Percentiles rank a stretch among this genome's conserved stretches.
These are phyloP conservation scores for Solanum piurae DNA, from an alignment of 257 asterid genomes.

Conservation along the genomic window DNA sequence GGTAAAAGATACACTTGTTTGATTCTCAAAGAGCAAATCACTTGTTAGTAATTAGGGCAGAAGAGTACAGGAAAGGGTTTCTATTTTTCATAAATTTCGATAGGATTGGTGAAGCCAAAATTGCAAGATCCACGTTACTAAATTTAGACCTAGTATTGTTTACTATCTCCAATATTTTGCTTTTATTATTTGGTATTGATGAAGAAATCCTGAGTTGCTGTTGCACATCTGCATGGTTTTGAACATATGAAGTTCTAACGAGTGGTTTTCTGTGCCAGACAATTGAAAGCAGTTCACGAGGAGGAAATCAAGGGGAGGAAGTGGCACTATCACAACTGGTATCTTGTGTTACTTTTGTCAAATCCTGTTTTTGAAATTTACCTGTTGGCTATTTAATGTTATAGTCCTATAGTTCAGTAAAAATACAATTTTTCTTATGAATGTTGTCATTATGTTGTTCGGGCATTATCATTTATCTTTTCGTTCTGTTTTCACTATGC, in stretches of 20 bases:
- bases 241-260: neutral
- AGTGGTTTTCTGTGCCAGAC: constrained; percentile 39
- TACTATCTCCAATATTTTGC: neutral
- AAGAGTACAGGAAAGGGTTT: neutral
- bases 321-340: constrained; percentile 66
- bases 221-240: neutral
- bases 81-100: neutral
- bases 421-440: neutral
- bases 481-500: neutral
- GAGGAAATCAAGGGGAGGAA: constrained; percentile 56
- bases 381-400: neutral
- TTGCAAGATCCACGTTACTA: neutral
- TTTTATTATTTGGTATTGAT: neutral
- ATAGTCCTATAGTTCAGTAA: neutral
- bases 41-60: neutral
- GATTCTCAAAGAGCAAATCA: neutral
- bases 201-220: neutral
- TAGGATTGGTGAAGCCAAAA: neutral
- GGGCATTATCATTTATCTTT: neutral
- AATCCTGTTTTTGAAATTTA: neutral
- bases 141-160: neutral
- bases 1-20: neutral
- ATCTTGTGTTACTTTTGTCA: constrained; percentile 14
- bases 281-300: constrained; percentile 58
- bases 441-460: neutral